Base-by-base conservation (phyloP, 257 asterid genomes). In the Fraxinus americana region DNA sequence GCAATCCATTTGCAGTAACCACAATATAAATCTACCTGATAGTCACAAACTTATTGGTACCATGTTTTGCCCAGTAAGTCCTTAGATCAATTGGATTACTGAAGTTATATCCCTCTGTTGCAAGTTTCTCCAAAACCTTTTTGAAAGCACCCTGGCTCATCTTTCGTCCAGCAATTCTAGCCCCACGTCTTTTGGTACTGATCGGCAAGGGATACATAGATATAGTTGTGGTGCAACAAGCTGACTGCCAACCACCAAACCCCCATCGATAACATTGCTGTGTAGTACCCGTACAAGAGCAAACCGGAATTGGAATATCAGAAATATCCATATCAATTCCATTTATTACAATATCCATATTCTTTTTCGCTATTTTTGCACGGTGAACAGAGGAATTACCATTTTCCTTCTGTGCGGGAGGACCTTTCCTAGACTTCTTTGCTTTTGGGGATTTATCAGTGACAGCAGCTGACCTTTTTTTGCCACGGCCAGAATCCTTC, bases 231-330 rank as follows among this genome's bases (percentile, higher is more conserved):
- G 99, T 94, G 83, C 99, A 94, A 72, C 99, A 94, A 5, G 99
- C 99, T 0, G 98, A 92, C 79, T 94, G 99, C 99, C 99, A 94
- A n/a, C 99, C 99, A 54, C 99, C 99, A 72, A 93, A 92, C 0
- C 99, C 99, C 99, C 99, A 94, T 78, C 99, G 88, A 66, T 94
- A 94, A 45, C 99, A 94, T 77, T 92, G 98, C 88, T 93, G 99
- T 27, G 96, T 89, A 29, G 91, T 67, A 14, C 98, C 98, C 0
- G 99, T 95, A 54, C 99, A 95, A 17, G 99, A 89, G 83, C 99
- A 95, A 71, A 93, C 93, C 1, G 99, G 99, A 17, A 93, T 92
- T 0, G 99, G 98, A 75, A 95, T 93, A 16, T 92, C 96, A 9
- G 97, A 88, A 70, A 95, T 91, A 72, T 95, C 99, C 91, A 93